A percentile compares a stretch with the other conserved stretches of the same genome.
These are phyloP conservation scores for Fusarium sp. DNA, from an alignment of 2,329 filamentous ascomycete genomes.

Conservation along the genomic window DNA sequence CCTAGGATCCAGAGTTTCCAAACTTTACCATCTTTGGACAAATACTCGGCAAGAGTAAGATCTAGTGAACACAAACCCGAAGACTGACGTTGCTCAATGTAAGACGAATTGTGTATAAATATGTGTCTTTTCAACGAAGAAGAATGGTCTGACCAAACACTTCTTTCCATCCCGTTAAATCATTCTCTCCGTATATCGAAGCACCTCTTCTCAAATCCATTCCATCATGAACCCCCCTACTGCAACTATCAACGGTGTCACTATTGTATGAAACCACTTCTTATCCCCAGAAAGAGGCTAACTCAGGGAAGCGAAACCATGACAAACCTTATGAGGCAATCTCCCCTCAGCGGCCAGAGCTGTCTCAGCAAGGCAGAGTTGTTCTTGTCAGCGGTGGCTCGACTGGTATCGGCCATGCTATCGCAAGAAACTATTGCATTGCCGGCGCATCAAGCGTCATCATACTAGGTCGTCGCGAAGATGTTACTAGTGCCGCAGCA, in stretches of 20 bases:
- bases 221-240: slow-evolving; percentile 5
- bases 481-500: slow-evolving; percentile 15
- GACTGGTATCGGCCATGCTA: slow-evolving; percentile 72
- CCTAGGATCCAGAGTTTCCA: background rate
- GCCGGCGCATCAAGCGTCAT: slow-evolving; percentile 54
- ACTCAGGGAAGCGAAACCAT: slow-evolving; percentile 39
- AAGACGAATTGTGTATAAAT: background rate
- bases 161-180: background rate
- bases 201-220: background rate
- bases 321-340: slow-evolving; percentile 52
- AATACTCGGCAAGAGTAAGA: background rate
- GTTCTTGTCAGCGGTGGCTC: slow-evolving; percentile 76
- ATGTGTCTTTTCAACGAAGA: background rate
- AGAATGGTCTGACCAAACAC: background rate
- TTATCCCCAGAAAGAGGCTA: background rate
- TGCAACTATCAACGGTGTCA: slow-evolving; percentile 11
- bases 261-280: background rate
- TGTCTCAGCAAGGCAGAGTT: slow-evolving; percentile 58
- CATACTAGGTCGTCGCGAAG: slow-evolving; percentile 48
- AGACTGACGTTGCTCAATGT: background rate
- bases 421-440: slow-evolving; percentile 66
- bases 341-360: slow-evolving; percentile 49
- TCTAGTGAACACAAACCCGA: background rate
- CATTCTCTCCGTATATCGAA: background rate
- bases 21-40: background rate